Evolutionary conservation across 148 eudicot genomes (phyloP), one percentile per base, ranked within the genome.

Genomic region (Hydrangea macrophylla): DNA sequence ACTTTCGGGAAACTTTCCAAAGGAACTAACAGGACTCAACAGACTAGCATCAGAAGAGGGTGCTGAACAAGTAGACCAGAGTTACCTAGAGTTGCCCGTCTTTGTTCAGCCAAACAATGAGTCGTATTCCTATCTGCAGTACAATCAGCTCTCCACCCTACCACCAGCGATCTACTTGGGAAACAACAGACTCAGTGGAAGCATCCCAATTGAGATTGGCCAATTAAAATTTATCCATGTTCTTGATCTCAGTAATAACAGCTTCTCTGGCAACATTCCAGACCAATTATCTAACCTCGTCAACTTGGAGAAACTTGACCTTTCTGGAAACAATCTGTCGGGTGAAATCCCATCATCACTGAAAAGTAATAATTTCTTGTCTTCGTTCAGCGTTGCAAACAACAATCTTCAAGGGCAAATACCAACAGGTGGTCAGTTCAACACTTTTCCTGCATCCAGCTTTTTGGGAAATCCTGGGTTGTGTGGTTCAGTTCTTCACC

Each of bases 41-140:
- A 85, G 83, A n/a, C 55, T 92, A 63, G 44, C 80, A 64, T 72
- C 86, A 48, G 76, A 76, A 62, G 68, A 68, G 44, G 73, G 71
- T 35, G 72, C 78, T 20, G 54, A 73, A 28, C 60, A 75, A n/a
- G 72, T 84, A 69, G 78, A 81, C 64, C 67, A 63, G 26, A 81
- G 80, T 65, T 76, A 81, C 51, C 80, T 90, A 42, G 92, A 88
- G 68, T 85, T 92, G 65, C 98, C 96, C 0, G 83, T 92, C 20
- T 92, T 82, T 76, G 85, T 88, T 24, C 73, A 76, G 45, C 92
- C 96, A 5, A 65, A 84, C 54, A 88, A 84, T 42, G 80, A 76
- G n/a, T n/a, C n/a, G n/a, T n/a, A n/a, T 25, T 84, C 87, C 42
- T 71, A 68, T 33, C 78, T 74, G 80, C 88, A 88, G 67, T 77